These are phyloP conservation scores for Aeminium ludgeri DNA, from an alignment of 495 filamentous ascomycete genomes.

Conservation along the genomic window DNA sequence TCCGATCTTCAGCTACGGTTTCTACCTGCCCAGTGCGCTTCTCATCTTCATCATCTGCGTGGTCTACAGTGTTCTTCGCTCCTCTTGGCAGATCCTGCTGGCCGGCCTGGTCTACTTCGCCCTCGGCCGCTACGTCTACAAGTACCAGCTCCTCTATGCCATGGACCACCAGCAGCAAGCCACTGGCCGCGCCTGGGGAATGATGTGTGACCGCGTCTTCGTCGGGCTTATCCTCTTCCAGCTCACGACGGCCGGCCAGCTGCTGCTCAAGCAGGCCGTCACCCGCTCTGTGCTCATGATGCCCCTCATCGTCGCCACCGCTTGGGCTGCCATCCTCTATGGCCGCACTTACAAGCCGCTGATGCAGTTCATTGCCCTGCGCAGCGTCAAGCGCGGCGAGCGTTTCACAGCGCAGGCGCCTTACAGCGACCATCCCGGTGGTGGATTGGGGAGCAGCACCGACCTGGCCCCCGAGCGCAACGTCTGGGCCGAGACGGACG, in stretches of 20 bases:
- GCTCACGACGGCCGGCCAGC: constrained; percentile 70
- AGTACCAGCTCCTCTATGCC: constrained; percentile 92
- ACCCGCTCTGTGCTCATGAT: constrained; percentile 51
- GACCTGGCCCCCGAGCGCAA: constrained; percentile 20
- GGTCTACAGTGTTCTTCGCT: constrained; percentile 78
- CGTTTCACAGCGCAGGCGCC: constrained; percentile 17
- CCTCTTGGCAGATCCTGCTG: constrained; percentile 63
- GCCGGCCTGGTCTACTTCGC: constrained; percentile 79
- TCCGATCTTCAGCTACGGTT: constrained; percentile 84
- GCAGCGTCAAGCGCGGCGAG: constrained; percentile 53
- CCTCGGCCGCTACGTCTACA: constrained; percentile 86
- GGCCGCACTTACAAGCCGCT: constrained; percentile 60
- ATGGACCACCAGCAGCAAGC: constrained; percentile 97
- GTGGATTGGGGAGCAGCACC: constrained; percentile 17
- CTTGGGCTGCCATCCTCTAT: constrained; percentile 76
- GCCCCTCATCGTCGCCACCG: constrained; percentile 57
- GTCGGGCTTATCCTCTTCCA: constrained; percentile 78
- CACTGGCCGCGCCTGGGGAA: constrained; percentile 82
- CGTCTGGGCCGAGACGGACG: constrained; percentile 10
- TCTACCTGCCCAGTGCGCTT: constrained; percentile 82
- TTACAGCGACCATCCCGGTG: too few species aligned
- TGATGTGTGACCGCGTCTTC: constrained; percentile 81
- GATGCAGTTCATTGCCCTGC: constrained; percentile 79
- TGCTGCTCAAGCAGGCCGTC: constrained; percentile 58
- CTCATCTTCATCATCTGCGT: constrained; percentile 86